Evolutionary conservation across 345 rosid species (phyloP), one percentile per base, ranked within the genome.

Genomic region (Brassica incana): DNA sequence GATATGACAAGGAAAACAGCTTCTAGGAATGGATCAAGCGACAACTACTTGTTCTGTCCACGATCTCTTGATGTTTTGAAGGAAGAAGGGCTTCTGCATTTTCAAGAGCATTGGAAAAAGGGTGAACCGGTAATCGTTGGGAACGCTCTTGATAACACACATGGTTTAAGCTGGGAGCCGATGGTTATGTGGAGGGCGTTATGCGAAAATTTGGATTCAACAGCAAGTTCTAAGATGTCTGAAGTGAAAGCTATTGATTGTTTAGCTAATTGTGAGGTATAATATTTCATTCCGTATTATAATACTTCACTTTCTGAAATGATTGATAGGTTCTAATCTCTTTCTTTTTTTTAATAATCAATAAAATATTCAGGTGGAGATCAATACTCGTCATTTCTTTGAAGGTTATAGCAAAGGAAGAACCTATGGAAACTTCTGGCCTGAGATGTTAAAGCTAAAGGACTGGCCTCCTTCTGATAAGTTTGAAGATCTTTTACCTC

Each of bases 391-490:
- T 3, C 86, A 75, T 35, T 92, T 95, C 86, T 91, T 92, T 84
- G 78, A 91, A 81, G 98, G 99, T 48, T 95, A 95, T 77, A 74
- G 12, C 4, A 84, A 87, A 79, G 99, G 99, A 68, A 90, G 97
- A 84, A 84, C 65, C 5, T 95, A 90, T 76, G 3, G 5, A 0
- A 92, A 92, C 86, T 86, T 85, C 43, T 95, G 99, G 99, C 99
- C 98, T 5, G 88, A 86, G 87, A 93, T 95, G 96, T 85, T 95
- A 73, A 95, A 95, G 88, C 87, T 95, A 7, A 95, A 95, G 78
- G 99, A 95, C 76, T 95, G 98, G 99, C 99, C 99, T 64, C 99
- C 99, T 69, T 90, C 95, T 0, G 89, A 95, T 80, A 89, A 86
- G 72, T 93, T 95, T 71, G 97, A 95, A 76, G 89, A 91, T 66